Conservation (phyloP, 2,329 filamentous ascomycete species). For the Parasarocladium wereldwijsianum region DNA sequence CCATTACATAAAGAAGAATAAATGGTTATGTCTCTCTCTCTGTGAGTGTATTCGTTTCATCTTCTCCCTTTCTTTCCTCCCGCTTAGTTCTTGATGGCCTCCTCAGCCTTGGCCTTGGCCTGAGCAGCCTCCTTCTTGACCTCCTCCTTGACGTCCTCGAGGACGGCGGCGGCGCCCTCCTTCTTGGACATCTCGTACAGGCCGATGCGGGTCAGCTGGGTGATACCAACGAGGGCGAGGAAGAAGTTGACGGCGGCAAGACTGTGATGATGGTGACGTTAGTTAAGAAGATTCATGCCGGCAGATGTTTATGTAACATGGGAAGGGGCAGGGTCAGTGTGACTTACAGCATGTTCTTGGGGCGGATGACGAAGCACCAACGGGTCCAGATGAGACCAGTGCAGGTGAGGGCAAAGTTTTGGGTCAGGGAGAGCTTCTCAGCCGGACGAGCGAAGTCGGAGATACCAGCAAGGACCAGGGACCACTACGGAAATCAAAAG, state of each 20-base stretch:
- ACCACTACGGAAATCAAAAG: slow-evolving; percentile 60
- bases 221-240: slow-evolving; percentile 72
- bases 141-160: slow-evolving; percentile 27
- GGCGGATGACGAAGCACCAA: slow-evolving; percentile 96
- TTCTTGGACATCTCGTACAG: slow-evolving; percentile 49
- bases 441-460: slow-evolving; percentile 84
- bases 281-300: slow-evolving; percentile 6
- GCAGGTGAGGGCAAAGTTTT: slow-evolving; percentile 78
- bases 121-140: slow-evolving; percentile 16
- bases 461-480: slow-evolving; percentile 79
- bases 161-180: slow-evolving; percentile 20
- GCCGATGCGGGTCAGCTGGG: slow-evolving; percentile 69
- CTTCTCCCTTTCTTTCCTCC: not conserved
- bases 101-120: slow-evolving; percentile 10
- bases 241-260: slow-evolving; percentile 97
- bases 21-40: not conserved
- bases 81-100: slow-evolving; percentile 12
- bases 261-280: slow-evolving; percentile 23
- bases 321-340: slow-evolving; percentile 6
- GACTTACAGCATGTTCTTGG: slow-evolving; percentile 73
- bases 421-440: slow-evolving; percentile 82
- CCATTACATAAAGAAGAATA: no score
- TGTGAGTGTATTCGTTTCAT: no score
- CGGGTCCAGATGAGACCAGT: slow-evolving; percentile 96
- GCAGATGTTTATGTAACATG: no score